Conservation (phyloP, 805 yeast genomes). For the Nakazawaea pomicola region DNA sequence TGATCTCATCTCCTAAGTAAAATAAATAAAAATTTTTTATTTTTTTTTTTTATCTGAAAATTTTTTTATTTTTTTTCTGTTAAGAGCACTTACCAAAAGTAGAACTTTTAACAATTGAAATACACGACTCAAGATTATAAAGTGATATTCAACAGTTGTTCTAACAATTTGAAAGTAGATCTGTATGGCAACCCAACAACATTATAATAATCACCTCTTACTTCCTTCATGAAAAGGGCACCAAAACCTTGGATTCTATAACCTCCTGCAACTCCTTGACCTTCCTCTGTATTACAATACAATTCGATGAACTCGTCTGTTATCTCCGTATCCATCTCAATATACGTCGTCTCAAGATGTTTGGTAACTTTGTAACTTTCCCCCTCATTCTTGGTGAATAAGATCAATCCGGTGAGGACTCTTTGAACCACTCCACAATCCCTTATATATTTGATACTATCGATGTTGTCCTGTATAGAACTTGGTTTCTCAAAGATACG, state of each 20-base stretch:
- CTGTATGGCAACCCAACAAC: slow-evolving; percentile 84
- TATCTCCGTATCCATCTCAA: slow-evolving; percentile 36
- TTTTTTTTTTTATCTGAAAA: slow-evolving; percentile 1
- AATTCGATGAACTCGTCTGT: slow-evolving; percentile 51
- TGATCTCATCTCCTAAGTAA: slow-evolving; percentile 5
- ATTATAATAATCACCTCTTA: slow-evolving; percentile 80
- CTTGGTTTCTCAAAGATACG: slow-evolving; percentile 77
- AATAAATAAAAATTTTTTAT: neutral
- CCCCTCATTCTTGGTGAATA: slow-evolving; percentile 23
- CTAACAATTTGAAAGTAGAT: slow-evolving; percentile 36
- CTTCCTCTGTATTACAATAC: slow-evolving; percentile 73
- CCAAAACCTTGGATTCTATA: slow-evolving; percentile 78
- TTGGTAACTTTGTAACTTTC: slow-evolving; percentile 15
- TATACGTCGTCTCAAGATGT: slow-evolving; percentile 21
- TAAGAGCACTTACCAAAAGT: neutral
- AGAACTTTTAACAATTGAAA: neutral
- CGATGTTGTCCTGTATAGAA: slow-evolving; percentile 43
- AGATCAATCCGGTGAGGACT: slow-evolving; percentile 51
- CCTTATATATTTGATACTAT: slow-evolving; percentile 41
- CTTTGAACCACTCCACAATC: slow-evolving; percentile 38
- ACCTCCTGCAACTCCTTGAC: slow-evolving; percentile 85
- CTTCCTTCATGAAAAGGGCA: slow-evolving; percentile 51
- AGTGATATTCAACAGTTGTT: slow-evolving; percentile 6
- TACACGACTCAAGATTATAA: slow-evolving; percentile 6
- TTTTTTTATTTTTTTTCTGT: neutral